Percentiles rank a stretch among this genome's conserved stretches.
Evolutionary conservation across 2,329 filamentous ascomycete genomes (phyloP).

Genomic region (Aureobasidium zeae): DNA sequence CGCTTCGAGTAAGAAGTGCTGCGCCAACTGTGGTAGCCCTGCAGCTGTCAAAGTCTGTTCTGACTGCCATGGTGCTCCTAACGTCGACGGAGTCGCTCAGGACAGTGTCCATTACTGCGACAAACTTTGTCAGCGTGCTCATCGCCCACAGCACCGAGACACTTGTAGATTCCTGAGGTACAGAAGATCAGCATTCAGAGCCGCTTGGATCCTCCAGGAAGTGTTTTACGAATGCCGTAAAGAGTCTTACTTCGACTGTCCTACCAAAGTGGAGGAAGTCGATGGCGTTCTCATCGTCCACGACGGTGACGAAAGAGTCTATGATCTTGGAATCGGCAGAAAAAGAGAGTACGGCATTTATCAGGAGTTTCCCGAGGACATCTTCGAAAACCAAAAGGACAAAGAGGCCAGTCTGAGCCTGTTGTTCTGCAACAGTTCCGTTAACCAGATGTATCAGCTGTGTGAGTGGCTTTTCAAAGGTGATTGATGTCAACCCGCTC

Average conservation of each 20-base stretch:
- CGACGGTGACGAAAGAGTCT: background rate
- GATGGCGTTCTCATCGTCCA: conserved; percentile 6
- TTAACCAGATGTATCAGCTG: conserved; percentile 1
- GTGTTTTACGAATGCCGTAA: conserved; percentile 17
- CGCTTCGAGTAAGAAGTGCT: no score
- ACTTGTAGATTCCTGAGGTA: conserved; percentile 2
- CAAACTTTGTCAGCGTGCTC: conserved; percentile 16
- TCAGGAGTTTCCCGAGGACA: conserved; percentile 9
- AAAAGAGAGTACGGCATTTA: background rate
- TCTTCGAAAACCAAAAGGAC: conserved; percentile 15
- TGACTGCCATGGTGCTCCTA: background rate
- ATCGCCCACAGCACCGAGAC: conserved; percentile 13
- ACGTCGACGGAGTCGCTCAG: background rate
- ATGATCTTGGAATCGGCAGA: background rate
- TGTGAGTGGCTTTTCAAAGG: conserved; percentile 2
- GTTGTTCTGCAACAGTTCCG: background rate
- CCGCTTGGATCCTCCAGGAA: conserved; percentile 18
- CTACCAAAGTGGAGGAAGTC: background rate
- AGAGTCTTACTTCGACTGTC: conserved; percentile 9
- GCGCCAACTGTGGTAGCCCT: background rate
- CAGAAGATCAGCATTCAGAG: conserved; percentile 19
- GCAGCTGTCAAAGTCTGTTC: background rate
- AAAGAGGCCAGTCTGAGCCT: background rate
- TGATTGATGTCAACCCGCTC: background rate
- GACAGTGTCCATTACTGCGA: conserved; percentile 15